phyloP scores from a whole-genome alignment of 2,329 filamentous ascomycete species.

The Graphiopsis chlorocephala region DNA sequence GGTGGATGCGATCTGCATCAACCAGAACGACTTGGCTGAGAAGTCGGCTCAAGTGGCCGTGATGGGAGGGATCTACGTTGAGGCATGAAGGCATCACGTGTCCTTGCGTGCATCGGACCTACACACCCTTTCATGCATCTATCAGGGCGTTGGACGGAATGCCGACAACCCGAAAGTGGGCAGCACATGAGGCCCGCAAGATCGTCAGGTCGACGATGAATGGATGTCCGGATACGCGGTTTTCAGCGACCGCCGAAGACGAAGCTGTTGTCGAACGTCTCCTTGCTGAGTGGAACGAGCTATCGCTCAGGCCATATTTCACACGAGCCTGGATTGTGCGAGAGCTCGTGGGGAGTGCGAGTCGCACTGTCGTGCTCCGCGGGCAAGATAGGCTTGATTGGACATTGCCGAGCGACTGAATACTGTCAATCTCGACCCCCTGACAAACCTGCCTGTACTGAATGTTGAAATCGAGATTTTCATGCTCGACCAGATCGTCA shows the following conservation, averaged over 20 bases:
- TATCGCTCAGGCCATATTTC: background rate
- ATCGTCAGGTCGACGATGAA: background rate
- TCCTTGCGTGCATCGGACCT: background rate
- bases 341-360: background rate
- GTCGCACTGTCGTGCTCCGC: background rate
- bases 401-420: background rate
- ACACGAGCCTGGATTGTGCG: background rate
- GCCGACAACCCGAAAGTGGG: too few species aligned
- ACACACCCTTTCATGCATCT: background rate
- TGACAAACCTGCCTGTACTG: background rate
- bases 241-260: background rate
- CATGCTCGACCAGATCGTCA: background rate
- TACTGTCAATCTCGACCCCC: background rate
- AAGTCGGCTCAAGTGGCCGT: conserved; percentile 19
- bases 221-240: background rate
- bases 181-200: background rate
- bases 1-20: conserved; percentile 24
- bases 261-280: background rate
- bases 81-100: background rate
- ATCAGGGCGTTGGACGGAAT: background rate
- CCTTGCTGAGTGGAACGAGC: background rate
- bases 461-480: background rate
- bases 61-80: conserved; percentile 21
- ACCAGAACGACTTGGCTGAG: conserved; percentile 19
- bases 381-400: background rate